Base-by-base conservation (phyloP, 2,329 filamentous ascomycete genomes). In the Ophiostoma angusticollis region DNA sequence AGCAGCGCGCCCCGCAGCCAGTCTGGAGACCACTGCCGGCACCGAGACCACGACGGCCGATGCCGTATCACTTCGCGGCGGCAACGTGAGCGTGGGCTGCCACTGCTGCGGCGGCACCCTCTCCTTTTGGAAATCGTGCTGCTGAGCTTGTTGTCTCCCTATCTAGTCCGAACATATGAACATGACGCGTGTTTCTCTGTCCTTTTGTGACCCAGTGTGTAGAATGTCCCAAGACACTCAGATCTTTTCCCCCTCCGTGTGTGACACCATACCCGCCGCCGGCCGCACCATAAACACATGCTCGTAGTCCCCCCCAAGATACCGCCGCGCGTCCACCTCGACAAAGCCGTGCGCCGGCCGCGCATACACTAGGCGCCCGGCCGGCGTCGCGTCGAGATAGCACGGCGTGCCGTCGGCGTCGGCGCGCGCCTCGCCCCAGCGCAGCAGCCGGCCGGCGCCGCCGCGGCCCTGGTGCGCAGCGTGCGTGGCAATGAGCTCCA, bases 351-450 rank as follows among this genome's bases (percentile, higher is more conserved):
- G 57, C 45, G 58, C 64, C 5, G 31, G n/a, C 11, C 37, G 37
- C 42, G 58, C 50, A 53, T 74, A 74, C 14, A 72, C 38, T 1
- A 54, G 57, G 41, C 55, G 60, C 3, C 65, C 70, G 13, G 58
- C 59, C 0, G 58, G 60, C 32, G 68, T 70, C 8, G 68, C 64
- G 42, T 73, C 68, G 1, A 74, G 51, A 50, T 66, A 74, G 9
- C 61, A 58, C 31, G 64, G 60, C 12, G 56, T 45, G 0, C 59
- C 55, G 1, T 58, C 60, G 5, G 51, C 54, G 47, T 72, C 68
- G 1, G 67, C 66, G 43, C 53, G 56, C 19, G 59, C 51, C 6
- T 64, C 42, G 0, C 70, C 70, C 65, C 66, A 74, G 19, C 52
- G 50, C 28, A 74, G 47, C 17, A 74, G 39, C 22, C 53, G 50